phyloP scores from a whole-genome alignment of 495 filamentous ascomycete genomes.

The Aspergillus egyptiacus region DNA sequence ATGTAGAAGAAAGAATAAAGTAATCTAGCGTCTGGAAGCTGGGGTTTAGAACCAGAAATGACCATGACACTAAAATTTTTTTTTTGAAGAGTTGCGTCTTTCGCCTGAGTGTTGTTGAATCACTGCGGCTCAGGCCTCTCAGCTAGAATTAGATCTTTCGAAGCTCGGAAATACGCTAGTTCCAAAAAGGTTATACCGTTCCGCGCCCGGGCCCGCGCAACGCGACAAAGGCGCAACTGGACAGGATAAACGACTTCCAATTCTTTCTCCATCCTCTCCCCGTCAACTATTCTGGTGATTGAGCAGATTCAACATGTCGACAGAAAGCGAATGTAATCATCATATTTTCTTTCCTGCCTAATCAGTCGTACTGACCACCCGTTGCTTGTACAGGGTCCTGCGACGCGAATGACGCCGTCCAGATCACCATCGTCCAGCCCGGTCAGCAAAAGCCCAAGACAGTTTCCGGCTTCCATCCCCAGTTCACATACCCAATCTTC shows the following conservation, averaged over 20 bases:
- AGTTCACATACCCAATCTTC: conserved; percentile 87
- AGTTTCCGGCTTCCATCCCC: conserved; percentile 66
- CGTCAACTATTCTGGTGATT: not conserved
- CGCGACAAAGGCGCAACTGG: conserved; percentile 14
- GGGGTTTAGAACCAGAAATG: too few relatives aligned
- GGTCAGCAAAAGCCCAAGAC: conserved; percentile 49
- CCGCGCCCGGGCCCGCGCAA: conserved; percentile 14
- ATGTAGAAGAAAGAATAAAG: too few relatives aligned
- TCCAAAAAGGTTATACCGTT: conserved; percentile 21
- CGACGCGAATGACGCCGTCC: conserved; percentile 67
- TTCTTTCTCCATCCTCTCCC: conserved; percentile 6
- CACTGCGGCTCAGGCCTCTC: too few relatives aligned
- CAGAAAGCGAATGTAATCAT: conserved; percentile 47
- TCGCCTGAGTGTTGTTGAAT: too few relatives aligned
- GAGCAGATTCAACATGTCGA: conserved; percentile 31
- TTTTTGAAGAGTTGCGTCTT: too few relatives aligned
- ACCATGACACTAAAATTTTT: too few relatives aligned
- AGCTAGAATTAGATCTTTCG: too few relatives aligned
- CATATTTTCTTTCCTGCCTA: not conserved
- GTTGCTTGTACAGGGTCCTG: conserved; percentile 54
- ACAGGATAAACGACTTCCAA: not conserved
- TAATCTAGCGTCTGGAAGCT: too few relatives aligned
- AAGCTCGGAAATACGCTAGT: conserved; percentile 10
- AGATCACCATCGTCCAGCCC: conserved; percentile 62
- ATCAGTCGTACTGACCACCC: conserved; percentile 8